Percentiles rank a stretch among this genome's conserved stretches.
Evolutionary conservation across 345 rosid genomes (phyloP).

Genomic region (Eucalyptus cloeziana): DNA sequence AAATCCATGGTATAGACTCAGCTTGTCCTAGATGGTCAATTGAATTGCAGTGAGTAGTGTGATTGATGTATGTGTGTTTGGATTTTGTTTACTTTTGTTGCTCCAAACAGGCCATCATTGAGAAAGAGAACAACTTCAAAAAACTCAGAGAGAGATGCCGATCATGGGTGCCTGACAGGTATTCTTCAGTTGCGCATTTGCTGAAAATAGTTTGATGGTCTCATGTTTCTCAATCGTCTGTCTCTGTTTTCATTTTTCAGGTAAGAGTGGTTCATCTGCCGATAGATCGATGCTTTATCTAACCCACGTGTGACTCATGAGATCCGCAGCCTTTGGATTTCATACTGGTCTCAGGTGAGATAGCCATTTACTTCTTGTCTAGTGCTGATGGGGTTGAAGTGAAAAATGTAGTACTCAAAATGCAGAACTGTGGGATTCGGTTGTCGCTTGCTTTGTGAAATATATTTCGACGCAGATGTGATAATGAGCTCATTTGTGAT

Average conservation of each 20-base stretch:
- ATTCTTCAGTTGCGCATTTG: not conserved
- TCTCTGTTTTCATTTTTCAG: not conserved
- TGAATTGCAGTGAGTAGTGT: too few species aligned
- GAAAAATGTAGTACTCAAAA: not conserved
- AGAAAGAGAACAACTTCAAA: constrained; percentile 88
- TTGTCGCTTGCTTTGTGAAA: not conserved
- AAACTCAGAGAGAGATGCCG: constrained; percentile 86
- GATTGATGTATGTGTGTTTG: not conserved
- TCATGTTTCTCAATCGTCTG: not conserved
- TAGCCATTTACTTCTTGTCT: not conserved
- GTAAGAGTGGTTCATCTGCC: too few species aligned
- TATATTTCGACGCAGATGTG: not conserved
- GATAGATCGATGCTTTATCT: constrained; percentile 5
- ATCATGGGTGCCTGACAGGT: constrained; percentile 59
- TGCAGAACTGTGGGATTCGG: not conserved
- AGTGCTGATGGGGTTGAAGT: not conserved
- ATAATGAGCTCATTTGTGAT: not conserved
- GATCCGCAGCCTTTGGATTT: constrained; percentile 73
- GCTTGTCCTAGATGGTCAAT: too few species aligned
- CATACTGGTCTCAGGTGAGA: constrained; percentile 74
- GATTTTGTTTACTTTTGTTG: not conserved
- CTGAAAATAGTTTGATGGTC: not conserved
- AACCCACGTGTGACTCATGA: constrained; percentile 80
- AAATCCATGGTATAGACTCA: too few species aligned
- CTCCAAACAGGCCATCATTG: constrained; percentile 46